Evolutionary conservation across 257 asterid genomes (phyloP).

Genomic region (Nicotiana obtusifolia): DNA sequence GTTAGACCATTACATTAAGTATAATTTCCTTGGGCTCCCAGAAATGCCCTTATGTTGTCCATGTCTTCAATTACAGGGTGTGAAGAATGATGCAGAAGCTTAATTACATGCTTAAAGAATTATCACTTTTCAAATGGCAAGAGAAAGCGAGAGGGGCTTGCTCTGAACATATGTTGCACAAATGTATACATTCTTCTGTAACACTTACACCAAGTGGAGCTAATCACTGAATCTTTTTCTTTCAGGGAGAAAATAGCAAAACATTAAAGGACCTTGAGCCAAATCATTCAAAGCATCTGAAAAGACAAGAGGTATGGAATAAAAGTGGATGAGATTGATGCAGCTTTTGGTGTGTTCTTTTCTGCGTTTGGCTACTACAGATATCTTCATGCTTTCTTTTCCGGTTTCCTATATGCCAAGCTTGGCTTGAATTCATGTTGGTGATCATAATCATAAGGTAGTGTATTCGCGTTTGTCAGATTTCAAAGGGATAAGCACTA

Average conservation of each 20-base stretch:
- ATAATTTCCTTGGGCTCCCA: conserved; percentile 3
- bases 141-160: conserved; percentile 68
- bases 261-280: conserved; percentile 74
- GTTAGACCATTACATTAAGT: not conserved
- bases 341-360: conserved; percentile 66
- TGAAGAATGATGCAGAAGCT: conserved; percentile 90
- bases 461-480: not conserved
- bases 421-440: not conserved
- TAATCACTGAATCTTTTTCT: not conserved
- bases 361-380: not conserved
- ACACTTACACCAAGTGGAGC: not conserved
- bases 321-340: conserved; percentile 52
- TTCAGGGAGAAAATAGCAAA: conserved; percentile 64
- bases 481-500: not conserved
- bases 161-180: not conserved
- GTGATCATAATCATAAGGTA: conserved; percentile 79
- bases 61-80: conserved; percentile 40
- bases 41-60: conserved; percentile 3
- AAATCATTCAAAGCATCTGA: conserved; percentile 57
- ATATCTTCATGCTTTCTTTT: not conserved
- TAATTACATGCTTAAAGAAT: conserved; percentile 95
- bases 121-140: conserved; percentile 83
- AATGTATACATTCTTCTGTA: not conserved
- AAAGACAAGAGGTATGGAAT: conserved; percentile 67
- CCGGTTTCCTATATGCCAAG: not conserved